These are phyloP conservation scores for Phytophthora boehmeriae DNA, from an alignment of 352 stramenopile species.

Conservation along the genomic window DNA sequence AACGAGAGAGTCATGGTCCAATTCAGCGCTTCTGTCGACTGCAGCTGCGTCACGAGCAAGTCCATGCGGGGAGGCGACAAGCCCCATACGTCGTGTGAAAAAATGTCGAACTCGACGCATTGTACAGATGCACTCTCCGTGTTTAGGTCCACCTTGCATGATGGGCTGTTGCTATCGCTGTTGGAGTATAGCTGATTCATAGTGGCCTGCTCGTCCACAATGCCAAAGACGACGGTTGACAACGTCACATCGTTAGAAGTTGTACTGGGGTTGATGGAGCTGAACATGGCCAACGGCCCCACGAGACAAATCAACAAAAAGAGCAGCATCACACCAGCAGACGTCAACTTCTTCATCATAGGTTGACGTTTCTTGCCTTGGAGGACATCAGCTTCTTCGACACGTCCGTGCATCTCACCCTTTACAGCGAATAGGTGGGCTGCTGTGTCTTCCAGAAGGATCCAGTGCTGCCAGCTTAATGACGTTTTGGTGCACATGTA, in stretches of 20 bases:
- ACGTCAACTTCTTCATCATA: constrained; percentile 62
- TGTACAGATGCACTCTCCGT: constrained; percentile 81
- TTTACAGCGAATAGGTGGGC: constrained; percentile 84
- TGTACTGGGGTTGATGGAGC: constrained; percentile 87
- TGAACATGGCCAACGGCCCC: constrained; percentile 81
- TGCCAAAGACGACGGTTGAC: constrained; percentile 68
- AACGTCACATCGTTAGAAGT: constrained; percentile 69
- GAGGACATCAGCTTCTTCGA: constrained; percentile 67
- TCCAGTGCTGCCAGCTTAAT: constrained; percentile 80
- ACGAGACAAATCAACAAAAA: constrained; percentile 81
- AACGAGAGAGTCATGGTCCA: constrained; percentile 83
- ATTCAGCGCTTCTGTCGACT: constrained; percentile 69
- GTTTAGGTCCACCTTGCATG: constrained; percentile 60
- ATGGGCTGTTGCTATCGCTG: constrained; percentile 73
- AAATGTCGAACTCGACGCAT: constrained; percentile 79
- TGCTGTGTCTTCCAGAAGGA: constrained; percentile 83
- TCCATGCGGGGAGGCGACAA: constrained; percentile 77
- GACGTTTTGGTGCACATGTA: constrained; percentile 90
- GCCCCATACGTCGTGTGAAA: constrained; percentile 76
- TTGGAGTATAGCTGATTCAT: constrained; percentile 81
- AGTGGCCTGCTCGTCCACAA: constrained; percentile 76
- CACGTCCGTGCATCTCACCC: constrained; percentile 75
- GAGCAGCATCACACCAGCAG: constrained; percentile 79
- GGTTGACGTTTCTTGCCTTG: constrained; percentile 85
- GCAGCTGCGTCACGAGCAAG: constrained; percentile 68